Conservation (phyloP, 495 filamentous ascomycete genomes). For the Lindgomyces ingoldianus region DNA sequence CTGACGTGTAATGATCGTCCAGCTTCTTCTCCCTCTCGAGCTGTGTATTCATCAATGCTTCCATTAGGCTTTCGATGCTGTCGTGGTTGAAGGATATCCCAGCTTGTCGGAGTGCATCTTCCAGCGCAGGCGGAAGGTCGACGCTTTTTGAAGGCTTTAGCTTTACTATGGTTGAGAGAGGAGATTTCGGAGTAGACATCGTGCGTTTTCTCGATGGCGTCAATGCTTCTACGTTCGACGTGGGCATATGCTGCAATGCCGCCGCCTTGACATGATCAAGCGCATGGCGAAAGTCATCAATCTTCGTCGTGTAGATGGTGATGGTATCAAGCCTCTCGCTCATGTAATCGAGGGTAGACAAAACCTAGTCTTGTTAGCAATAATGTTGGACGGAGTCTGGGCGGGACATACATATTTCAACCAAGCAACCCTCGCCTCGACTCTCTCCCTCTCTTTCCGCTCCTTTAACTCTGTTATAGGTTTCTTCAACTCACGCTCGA, state of each 20-base stretch:
- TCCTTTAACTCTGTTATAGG: slow-evolving; percentile 27
- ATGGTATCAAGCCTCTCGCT: slow-evolving; percentile 30
- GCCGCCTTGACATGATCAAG: slow-evolving; percentile 17
- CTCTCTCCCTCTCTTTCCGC: slow-evolving; percentile 23
- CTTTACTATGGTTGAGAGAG: slow-evolving; percentile 14
- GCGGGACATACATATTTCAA: slow-evolving; percentile 25
- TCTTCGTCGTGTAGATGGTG: slow-evolving; percentile 4
- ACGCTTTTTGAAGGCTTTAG: slow-evolving; percentile 22
- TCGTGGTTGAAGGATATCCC: slow-evolving; percentile 21
- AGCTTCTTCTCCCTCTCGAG: slow-evolving; percentile 26
- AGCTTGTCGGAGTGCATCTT: slow-evolving; percentile 28
- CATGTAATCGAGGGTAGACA: slow-evolving; percentile 35
- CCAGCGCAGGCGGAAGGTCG: slow-evolving; percentile 19
- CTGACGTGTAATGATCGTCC: slow-evolving; percentile 13
- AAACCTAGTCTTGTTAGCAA: slow-evolving; percentile 23
- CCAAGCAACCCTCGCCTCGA: slow-evolving; percentile 26
- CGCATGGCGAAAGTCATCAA: slow-evolving; percentile 28
- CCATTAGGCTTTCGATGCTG: slow-evolving; percentile 15
- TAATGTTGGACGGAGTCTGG: neutral
- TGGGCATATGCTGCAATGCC: neutral
- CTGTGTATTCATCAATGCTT: slow-evolving; percentile 11
- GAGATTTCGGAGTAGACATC: slow-evolving; percentile 17
- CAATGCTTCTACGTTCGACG: neutral
- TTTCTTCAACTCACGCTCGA: slow-evolving; percentile 36
- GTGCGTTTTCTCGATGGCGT: slow-evolving; percentile 8